These are phyloP conservation scores for Pichia sp. DNA, from an alignment of 1,139 yeast genomes.

Conservation along the genomic window DNA sequence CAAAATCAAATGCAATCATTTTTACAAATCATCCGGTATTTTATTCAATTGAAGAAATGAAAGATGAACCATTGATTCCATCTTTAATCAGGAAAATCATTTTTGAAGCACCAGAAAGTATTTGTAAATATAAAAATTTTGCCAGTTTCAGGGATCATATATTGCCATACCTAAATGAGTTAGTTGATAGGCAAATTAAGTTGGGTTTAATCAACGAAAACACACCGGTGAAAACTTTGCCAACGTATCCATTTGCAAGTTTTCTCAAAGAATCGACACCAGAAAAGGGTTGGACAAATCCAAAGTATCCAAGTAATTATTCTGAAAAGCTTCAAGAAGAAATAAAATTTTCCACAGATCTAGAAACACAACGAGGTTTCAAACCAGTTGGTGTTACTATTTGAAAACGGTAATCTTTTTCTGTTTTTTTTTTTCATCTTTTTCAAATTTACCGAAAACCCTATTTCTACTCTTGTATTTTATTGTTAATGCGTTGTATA, in stretches of 20 bases:
- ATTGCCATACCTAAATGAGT: slow-evolving; percentile 47
- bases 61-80: slow-evolving; percentile 71
- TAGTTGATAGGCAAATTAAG: slow-evolving; percentile 52
- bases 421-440: not conserved
- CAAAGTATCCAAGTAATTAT: slow-evolving; percentile 21
- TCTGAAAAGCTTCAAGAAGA: slow-evolving; percentile 20
- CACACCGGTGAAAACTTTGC: slow-evolving; percentile 52
- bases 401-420: not conserved
- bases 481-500: not conserved
- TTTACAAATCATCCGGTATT: slow-evolving; percentile 62
- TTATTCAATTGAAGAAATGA: slow-evolving; percentile 68
- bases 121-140: slow-evolving; percentile 58
- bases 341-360: slow-evolving; percentile 17
- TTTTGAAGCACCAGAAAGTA: slow-evolving; percentile 60
- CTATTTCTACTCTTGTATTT: not conserved
- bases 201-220: slow-evolving; percentile 49
- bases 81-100: slow-evolving; percentile 55
- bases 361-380: slow-evolving; percentile 16
- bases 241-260: slow-evolving; percentile 57
- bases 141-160: slow-evolving; percentile 53
- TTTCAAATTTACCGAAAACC: not conserved
- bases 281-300: slow-evolving; percentile 42
- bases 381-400: not conserved
- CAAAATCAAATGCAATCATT: slow-evolving; percentile 44
- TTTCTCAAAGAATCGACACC: slow-evolving; percentile 32